These are phyloP conservation scores for Cercospora nicotianae DNA, from an alignment of 2,329 filamentous ascomycete genomes.

Conservation along the genomic window DNA sequence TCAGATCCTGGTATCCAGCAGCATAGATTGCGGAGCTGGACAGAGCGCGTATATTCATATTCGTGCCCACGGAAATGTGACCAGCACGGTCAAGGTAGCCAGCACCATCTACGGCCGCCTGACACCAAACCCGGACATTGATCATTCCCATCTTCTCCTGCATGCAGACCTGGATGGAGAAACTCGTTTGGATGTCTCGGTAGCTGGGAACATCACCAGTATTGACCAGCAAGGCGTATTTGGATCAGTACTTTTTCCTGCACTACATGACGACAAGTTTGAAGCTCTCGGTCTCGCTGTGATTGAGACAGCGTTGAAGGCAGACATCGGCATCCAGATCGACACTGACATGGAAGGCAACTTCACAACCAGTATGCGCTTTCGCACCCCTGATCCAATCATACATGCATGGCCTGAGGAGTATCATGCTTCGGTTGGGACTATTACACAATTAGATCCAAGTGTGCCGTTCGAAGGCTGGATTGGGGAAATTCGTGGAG, in stretches of 20 bases:
- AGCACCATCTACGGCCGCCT: not conserved
- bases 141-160: not conserved
- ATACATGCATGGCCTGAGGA: not conserved
- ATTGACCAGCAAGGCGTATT: not conserved
- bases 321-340: not conserved
- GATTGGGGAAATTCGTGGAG: not conserved
- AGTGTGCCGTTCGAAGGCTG: not conserved
- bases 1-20: not conserved
- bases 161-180: not conserved
- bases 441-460: not conserved
- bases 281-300: not conserved
- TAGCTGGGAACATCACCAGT: not conserved
- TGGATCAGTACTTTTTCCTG: not conserved
- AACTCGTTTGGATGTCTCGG: not conserved
- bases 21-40: not conserved
- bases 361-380: not conserved
- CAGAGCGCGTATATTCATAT: not conserved
- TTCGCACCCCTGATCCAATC: not conserved
- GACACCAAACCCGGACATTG: not conserved
- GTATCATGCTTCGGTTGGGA: not conserved
- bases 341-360: conserved; percentile 2
- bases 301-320: not conserved
- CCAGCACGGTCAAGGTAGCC: not conserved
- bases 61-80: not conserved
- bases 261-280: not conserved